A percentile compares a stretch with the other conserved stretches of the same genome.
Evolutionary conservation across 2,329 filamentous ascomycete species (phyloP).

Genomic region (Penicillium sp.): DNA sequence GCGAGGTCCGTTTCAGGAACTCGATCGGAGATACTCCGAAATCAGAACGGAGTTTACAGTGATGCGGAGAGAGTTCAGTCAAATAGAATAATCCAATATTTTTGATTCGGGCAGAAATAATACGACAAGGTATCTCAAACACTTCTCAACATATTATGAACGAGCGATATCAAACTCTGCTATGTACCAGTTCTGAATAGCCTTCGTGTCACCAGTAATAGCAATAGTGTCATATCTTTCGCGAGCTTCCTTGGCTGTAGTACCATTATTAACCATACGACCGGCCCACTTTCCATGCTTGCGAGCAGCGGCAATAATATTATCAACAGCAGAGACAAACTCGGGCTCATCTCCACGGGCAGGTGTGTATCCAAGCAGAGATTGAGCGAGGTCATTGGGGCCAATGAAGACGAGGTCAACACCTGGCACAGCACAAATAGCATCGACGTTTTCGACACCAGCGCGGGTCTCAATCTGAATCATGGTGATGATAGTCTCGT

Average conservation of each 20-base stretch:
- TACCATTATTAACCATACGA: slow-evolving; percentile 50
- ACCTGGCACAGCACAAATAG: slow-evolving; percentile 40
- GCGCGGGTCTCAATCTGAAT: slow-evolving; percentile 43
- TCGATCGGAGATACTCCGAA: too few relatives aligned
- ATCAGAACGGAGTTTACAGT: too few relatives aligned
- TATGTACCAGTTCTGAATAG: slow-evolving; percentile 53
- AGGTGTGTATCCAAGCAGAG: slow-evolving; percentile 60
- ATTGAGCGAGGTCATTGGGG: slow-evolving; percentile 39
- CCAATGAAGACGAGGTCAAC: slow-evolving; percentile 42
- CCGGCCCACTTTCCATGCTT: slow-evolving; percentile 66
- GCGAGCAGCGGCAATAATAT: slow-evolving; percentile 57
- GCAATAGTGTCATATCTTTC: slow-evolving; percentile 47
- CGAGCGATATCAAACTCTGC: slow-evolving; percentile 43
- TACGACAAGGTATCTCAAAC: too few relatives aligned
- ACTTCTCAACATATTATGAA: slow-evolving; percentile 22
- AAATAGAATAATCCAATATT: too few relatives aligned
- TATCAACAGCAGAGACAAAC: slow-evolving; percentile 59
- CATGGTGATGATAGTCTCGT: slow-evolving; percentile 35
- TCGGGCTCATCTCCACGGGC: slow-evolving; percentile 56
- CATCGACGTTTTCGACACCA: slow-evolving; percentile 43
- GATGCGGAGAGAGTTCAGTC: too few relatives aligned
- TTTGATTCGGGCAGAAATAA: too few relatives aligned
- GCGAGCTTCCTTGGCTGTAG: slow-evolving; percentile 41
- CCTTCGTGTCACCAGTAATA: slow-evolving; percentile 48
- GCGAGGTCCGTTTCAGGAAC: too few relatives aligned